Percentiles rank a stretch among this genome's conserved stretches.
Conservation (phyloP, 179 eudicot genomes). For the Heliamphora pulchella region DNA sequence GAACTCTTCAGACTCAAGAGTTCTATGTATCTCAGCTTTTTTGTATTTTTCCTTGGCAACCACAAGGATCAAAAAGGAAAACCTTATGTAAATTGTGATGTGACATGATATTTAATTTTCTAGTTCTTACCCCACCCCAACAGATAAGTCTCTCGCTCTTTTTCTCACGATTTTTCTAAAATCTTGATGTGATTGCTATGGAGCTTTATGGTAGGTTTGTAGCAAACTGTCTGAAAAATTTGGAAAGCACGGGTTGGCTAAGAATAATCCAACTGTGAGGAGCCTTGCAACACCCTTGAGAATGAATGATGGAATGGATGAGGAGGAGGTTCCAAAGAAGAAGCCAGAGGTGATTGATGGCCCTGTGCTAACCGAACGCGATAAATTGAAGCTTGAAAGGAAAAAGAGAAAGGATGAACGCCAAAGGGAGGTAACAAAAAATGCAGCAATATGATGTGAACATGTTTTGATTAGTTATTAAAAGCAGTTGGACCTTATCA, state of each 20-base stretch:
- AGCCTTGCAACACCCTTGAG: conserved; percentile 83
- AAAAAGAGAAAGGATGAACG: conserved; percentile 93
- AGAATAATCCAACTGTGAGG: conserved; percentile 70
- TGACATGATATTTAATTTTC: background rate
- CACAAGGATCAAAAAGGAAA: background rate
- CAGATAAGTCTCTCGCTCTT: background rate
- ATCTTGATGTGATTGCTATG: background rate
- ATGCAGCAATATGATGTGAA: background rate
- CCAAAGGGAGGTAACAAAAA: conserved; percentile 72
- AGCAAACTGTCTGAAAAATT: conserved; percentile 71
- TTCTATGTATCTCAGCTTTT: background rate
- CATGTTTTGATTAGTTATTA: background rate
- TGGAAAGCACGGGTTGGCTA: conserved; percentile 86
- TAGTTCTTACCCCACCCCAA: background rate
- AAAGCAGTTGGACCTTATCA: background rate
- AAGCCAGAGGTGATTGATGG: conserved; percentile 92
- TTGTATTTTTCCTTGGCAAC: background rate
- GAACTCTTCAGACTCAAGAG: background rate
- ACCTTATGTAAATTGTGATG: background rate
- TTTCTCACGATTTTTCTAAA: background rate
- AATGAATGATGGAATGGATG: conserved; percentile 98
- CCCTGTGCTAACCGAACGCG: conserved; percentile 85
- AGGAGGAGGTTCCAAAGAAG: conserved; percentile 69
- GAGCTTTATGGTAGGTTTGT: conserved; percentile 49
- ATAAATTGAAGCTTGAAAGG: conserved; percentile 82